Conservation (phyloP, 73 alveolate species). For the Durusdinium trenchii region DNA sequence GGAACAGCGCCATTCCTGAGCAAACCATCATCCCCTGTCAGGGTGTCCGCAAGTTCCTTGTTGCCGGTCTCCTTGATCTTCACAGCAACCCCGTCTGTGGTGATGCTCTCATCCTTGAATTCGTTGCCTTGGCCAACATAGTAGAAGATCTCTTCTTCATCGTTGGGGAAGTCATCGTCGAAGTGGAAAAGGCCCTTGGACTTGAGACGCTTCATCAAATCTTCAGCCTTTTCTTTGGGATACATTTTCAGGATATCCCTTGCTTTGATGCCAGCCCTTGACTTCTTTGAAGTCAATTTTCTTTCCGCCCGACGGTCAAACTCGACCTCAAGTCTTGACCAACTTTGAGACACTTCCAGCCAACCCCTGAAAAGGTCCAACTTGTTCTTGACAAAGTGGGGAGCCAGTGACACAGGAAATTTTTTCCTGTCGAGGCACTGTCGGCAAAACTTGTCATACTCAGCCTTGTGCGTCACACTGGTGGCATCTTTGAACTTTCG, state of each 20-base stretch:
- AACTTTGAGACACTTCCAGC: background rate
- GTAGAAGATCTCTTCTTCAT: constrained; percentile 21
- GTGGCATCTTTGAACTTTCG: background rate
- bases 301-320: background rate
- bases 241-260: background rate
- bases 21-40: background rate
- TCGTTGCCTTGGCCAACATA: background rate
- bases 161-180: background rate
- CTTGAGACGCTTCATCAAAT: background rate
- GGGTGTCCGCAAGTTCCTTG: background rate
- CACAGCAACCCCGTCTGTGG: background rate
- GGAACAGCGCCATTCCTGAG: background rate
- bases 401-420: background rate
- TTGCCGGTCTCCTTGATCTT: background rate
- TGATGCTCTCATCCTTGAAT: background rate
- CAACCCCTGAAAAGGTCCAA: background rate
- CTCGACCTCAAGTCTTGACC: background rate
- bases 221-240: background rate
- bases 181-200: background rate
- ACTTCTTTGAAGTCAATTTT: too few relatives aligned
- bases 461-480: background rate
- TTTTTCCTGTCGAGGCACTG: background rate
- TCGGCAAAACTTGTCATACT: constrained; percentile 48
- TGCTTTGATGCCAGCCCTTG: background rate
- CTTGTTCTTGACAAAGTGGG: background rate